Percentiles rank a stretch among this genome's conserved stretches.
Conservation (phyloP, 1,284 basidiomycete species). For the Schizopora paradoxa region DNA sequence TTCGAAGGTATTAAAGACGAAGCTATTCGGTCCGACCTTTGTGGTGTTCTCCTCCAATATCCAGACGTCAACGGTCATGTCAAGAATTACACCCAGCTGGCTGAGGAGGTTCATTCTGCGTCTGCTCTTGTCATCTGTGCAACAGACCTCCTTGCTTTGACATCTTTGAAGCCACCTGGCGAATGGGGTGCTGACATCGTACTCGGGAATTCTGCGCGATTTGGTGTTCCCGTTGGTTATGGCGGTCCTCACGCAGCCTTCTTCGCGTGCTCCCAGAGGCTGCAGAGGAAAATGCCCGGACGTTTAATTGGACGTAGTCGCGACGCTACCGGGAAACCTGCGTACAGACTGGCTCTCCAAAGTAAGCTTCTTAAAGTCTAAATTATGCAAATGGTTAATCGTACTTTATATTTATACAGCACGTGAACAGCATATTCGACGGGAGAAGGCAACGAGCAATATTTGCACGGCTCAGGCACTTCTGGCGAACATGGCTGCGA, state of each 20-base stretch:
- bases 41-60: conserved; percentile 89
- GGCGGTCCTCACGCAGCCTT: conserved; percentile 94
- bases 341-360: conserved; percentile 91
- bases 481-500: conserved; percentile 94
- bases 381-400: not conserved
- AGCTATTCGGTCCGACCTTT: conserved; percentile 57
- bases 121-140: conserved; percentile 83
- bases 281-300: conserved; percentile 98
- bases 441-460: conserved; percentile 93
- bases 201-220: conserved; percentile 90
- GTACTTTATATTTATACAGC: conserved; percentile 41
- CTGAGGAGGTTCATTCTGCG: conserved; percentile 66
- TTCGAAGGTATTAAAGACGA: conserved; percentile 49
- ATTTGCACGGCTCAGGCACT: conserved; percentile 93
- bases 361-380: conserved; percentile 49
- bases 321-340: conserved; percentile 79
- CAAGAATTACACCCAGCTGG: conserved; percentile 68
- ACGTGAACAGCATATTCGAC: conserved; percentile 93
- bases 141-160: conserved; percentile 89
- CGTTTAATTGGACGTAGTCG: conserved; percentile 88
- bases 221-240: conserved; percentile 89
- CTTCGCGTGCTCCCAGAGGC: conserved; percentile 88
- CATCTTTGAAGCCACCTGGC: conserved; percentile 91
- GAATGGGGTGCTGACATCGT: conserved; percentile 99
- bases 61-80: conserved; percentile 89